Percentiles rank a stretch among this genome's conserved stretches.
phyloP scores from a whole-genome alignment of 1,284 basidiomycete genomes.

The Marasmius tenuissimus region DNA sequence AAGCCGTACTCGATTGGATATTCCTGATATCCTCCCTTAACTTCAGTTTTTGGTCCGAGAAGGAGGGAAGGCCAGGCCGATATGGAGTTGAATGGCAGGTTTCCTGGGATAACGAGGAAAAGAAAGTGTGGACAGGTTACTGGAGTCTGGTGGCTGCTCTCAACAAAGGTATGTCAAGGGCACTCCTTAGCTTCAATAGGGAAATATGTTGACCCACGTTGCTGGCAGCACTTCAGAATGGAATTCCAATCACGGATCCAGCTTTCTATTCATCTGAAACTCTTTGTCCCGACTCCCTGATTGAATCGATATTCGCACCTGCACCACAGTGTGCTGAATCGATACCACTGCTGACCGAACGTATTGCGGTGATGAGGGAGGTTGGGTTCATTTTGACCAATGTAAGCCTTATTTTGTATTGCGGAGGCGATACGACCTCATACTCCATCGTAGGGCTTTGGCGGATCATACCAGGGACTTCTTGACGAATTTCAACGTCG shows the following conservation, averaged over 20 bases:
- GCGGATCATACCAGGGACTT: slow-evolving; percentile 70
- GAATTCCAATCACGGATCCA: slow-evolving; percentile 76
- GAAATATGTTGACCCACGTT: background rate
- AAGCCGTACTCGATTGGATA: slow-evolving; percentile 72
- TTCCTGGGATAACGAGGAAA: slow-evolving; percentile 56
- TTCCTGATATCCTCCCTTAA: slow-evolving; percentile 82
- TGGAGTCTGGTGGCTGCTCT: slow-evolving; percentile 80
- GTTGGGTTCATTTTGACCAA: slow-evolving; percentile 66
- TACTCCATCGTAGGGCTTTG: slow-evolving; percentile 49
- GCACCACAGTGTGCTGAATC: slow-evolving; percentile 55
- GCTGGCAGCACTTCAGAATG: slow-evolving; percentile 50
- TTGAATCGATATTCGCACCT: slow-evolving; percentile 66
- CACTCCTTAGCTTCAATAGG: slow-evolving; percentile 1
- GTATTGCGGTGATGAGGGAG: slow-evolving; percentile 72
- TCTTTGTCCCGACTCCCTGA: slow-evolving; percentile 63
- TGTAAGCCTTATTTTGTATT: slow-evolving; percentile 38
- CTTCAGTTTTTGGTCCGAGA: slow-evolving; percentile 85
- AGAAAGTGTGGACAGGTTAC: slow-evolving; percentile 69
- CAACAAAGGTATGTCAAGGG: slow-evolving; percentile 57
- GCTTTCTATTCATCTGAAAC: slow-evolving; percentile 68
- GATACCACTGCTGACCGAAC: slow-evolving; percentile 66
- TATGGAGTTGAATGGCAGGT: slow-evolving; percentile 76
- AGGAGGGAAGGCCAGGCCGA: slow-evolving; percentile 50
- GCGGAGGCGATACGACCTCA: background rate
- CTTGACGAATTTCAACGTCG: slow-evolving; percentile 57